Conservation (phyloP, 192 early-diverging fungal species). For the Pecoramyces ruminantium region DNA sequence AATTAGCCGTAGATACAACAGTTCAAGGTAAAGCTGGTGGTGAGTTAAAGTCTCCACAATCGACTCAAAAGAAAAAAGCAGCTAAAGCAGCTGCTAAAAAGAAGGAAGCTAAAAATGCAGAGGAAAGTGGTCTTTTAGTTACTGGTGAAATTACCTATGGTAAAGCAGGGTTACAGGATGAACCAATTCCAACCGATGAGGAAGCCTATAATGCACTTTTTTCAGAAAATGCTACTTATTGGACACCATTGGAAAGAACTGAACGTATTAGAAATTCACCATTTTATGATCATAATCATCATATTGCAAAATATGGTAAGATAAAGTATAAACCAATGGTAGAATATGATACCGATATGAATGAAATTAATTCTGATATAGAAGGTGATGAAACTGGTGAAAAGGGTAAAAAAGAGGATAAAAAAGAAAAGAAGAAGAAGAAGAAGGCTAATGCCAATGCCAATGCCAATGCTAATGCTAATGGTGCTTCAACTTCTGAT, state of each 20-base stretch:
- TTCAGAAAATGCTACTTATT: background rate
- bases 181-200: background rate
- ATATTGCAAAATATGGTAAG: background rate
- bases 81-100: background rate
- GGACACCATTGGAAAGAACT: background rate
- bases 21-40: background rate
- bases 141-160: background rate
- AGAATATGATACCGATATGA: background rate
- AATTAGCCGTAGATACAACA: background rate
- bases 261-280: background rate
- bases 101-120: background rate
- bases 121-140: background rate
- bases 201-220: background rate
- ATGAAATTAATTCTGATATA: background rate
- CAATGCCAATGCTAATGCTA: background rate
- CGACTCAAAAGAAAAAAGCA: background rate
- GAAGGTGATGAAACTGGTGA: background rate
- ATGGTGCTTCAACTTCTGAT: background rate
- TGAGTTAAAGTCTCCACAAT: background rate
- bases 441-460: background rate
- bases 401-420: background rate
- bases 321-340: background rate
- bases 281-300: background rate
- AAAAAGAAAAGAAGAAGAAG: background rate
- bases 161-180: background rate